Evolutionary conservation across 306 rosid genomes (phyloP), one percentile per base, ranked within the genome.

Genomic region (Casuarina equisetifolia): DNA sequence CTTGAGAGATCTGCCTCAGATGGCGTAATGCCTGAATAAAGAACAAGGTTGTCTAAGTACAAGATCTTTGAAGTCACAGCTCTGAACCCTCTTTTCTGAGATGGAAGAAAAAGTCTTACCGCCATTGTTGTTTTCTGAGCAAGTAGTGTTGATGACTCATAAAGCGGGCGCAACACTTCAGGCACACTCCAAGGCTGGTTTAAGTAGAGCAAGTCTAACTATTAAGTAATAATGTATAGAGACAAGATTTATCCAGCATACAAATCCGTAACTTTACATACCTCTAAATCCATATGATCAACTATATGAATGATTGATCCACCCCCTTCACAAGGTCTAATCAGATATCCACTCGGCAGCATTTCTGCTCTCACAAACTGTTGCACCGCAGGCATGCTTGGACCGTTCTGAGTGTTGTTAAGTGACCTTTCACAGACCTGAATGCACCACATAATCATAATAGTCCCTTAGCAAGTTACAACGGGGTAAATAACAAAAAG

Each of bases 401-500:
- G 99, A 70, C 99, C 99, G 75, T 95, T 95, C 82, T 91, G 99
- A 85, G 94, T 95, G 82, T 95, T 92, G 90, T 95, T 92, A 32
- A 95, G 97, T 63, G 99, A 95, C 82, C 99, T 92, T 91, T 95
- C 99, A 88, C 99, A 95, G 13, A 92, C 89, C 98, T 94, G 80
- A 64, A 74, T 82, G 43, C 57, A 49, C 42, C 61, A 77, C 12
- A 55, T 75, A 85, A 76, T 55, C 80, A 80, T 12, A 55, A 55
- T 62, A 63, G 20, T 49, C 51, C 54, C 69, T 52, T 9, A 73
- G 52, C 35, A 68, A 81, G 62, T 54, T 43, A 64, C 32, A 43
- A 13, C 19, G 62, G 46, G 40, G 17, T 12, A 48, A 7, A 16
- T 12, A 3, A 17, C 69, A 13, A 73, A 71, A 5, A 59, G 1